phyloP scores from a whole-genome alignment of 345 rosid genomes.

The Noccaea caerulescens region DNA sequence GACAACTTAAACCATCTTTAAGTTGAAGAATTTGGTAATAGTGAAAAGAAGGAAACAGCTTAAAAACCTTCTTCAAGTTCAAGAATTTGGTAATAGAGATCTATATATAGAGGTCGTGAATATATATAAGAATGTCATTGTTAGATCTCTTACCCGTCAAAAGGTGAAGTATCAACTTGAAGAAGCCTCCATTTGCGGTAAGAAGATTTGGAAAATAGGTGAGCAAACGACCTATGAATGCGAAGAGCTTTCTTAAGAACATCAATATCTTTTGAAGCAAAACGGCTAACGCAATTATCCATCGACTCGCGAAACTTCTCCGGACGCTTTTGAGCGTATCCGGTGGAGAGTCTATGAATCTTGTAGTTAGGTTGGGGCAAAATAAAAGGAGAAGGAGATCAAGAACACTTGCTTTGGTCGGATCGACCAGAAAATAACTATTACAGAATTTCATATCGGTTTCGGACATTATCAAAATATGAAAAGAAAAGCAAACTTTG shows the following conservation, averaged over 20 bases:
- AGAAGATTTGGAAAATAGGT: conserved; percentile 39
- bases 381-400: conserved; percentile 50
- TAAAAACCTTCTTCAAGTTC: conserved; percentile 15
- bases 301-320: conserved; percentile 34
- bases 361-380: conserved; percentile 27
- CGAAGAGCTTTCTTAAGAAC: conserved; percentile 17
- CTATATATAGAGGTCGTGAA: neutral
- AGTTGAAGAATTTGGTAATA: conserved; percentile 1
- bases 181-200: conserved; percentile 38
- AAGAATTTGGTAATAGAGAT: conserved; percentile 9
- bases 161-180: conserved; percentile 35
- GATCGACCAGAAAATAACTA: conserved; percentile 45
- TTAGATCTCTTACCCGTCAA: conserved; percentile 28
- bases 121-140: neutral
- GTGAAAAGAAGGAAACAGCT: neutral
- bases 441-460: conserved; percentile 33
- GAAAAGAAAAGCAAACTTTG: conserved; percentile 5
- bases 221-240: conserved; percentile 15
- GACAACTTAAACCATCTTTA: neutral
- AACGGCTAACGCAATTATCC: conserved; percentile 31
- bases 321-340: conserved; percentile 34
- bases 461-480: conserved; percentile 29
- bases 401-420: conserved; percentile 48
- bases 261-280: conserved; percentile 28
- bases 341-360: conserved; percentile 39